A percentile compares a stretch with the other conserved stretches of the same genome.
Evolutionary conservation across 495 filamentous ascomycete species (phyloP).

Genomic region (Halenospora varia): DNA sequence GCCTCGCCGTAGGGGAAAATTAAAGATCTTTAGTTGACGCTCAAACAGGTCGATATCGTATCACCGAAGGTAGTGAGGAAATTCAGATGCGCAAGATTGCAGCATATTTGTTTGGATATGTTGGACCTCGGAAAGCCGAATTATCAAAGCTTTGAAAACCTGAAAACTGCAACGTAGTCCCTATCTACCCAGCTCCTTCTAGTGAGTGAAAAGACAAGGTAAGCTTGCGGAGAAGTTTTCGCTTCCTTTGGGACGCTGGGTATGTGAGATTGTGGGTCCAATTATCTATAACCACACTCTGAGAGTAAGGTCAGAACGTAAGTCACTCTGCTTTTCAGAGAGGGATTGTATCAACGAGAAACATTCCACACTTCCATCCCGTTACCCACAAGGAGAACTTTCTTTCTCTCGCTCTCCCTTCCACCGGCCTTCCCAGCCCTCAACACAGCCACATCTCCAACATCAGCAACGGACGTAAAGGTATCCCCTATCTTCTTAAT

Average conservation of each 20-base stretch:
- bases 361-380: slow-evolving; percentile 44
- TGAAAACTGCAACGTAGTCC: too few relatives aligned
- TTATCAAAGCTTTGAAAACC: slow-evolving; percentile 14
- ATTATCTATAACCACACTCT: too few relatives aligned
- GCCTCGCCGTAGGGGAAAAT: background rate
- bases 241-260: too few relatives aligned
- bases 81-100: slow-evolving; percentile 47
- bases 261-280: too few relatives aligned
- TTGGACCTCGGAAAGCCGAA: slow-evolving; percentile 19
- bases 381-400: slow-evolving; percentile 42
- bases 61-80: slow-evolving; percentile 48
- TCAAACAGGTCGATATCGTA: slow-evolving; percentile 35
- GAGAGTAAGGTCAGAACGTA: too few relatives aligned
- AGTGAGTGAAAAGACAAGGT: too few relatives aligned
- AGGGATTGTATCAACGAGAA: background rate
- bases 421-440: background rate
- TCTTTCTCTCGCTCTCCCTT: background rate
- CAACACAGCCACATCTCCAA: slow-evolving; percentile 18
- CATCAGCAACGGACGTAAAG: slow-evolving; percentile 24
- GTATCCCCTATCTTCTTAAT: slow-evolving; percentile 15
- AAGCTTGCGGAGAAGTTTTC: too few relatives aligned
- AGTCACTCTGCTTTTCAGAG: too few relatives aligned
- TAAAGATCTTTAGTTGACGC: background rate
- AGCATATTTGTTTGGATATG: slow-evolving; percentile 41
- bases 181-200: too few relatives aligned